Evolutionary conservation across 805 yeast species (phyloP).

Genomic region (Sugiyamaella valdiviana): DNA sequence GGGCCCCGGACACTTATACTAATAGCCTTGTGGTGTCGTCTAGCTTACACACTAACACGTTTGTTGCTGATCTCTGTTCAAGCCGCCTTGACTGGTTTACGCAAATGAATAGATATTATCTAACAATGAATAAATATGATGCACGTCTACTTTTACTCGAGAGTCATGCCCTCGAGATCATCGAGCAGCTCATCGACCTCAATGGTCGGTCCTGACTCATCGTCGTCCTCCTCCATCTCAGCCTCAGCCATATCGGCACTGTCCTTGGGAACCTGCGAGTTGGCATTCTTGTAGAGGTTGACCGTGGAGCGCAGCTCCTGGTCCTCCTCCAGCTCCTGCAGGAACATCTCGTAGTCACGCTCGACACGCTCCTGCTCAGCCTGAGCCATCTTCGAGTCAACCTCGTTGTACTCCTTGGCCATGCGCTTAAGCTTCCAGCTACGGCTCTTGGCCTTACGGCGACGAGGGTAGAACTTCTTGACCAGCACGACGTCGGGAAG

Average conservation of each 20-base stretch:
- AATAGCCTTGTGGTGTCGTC: too few species aligned
- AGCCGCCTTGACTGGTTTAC: too few species aligned
- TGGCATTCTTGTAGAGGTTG: slow-evolving; percentile 70
- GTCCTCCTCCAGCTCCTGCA: slow-evolving; percentile 97
- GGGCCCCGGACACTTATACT: too few species aligned
- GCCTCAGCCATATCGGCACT: slow-evolving; percentile 15
- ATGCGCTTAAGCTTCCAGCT: slow-evolving; percentile 94
- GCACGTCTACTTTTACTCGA: slow-evolving; percentile 38
- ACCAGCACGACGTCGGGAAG: slow-evolving; percentile 82
- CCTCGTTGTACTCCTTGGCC: slow-evolving; percentile 75
- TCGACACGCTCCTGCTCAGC: slow-evolving; percentile 90
- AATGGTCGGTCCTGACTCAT: slow-evolving; percentile 81
- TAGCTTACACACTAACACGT: too few species aligned
- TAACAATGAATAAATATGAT: background rate
- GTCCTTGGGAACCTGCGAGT: slow-evolving; percentile 17
- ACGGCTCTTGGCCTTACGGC: slow-evolving; percentile 69
- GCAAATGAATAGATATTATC: too few species aligned
- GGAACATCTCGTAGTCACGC: slow-evolving; percentile 88
- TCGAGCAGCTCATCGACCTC: slow-evolving; percentile 89
- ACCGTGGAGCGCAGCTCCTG: slow-evolving; percentile 86
- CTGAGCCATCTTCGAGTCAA: slow-evolving; percentile 44
- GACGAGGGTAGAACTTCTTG: slow-evolving; percentile 80
- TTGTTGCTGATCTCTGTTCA: too few species aligned
- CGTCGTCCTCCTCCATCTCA: slow-evolving; percentile 38
- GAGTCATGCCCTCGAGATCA: slow-evolving; percentile 88